These are phyloP conservation scores for Echinochloa phyllopogon DNA, from an alignment of 176 grass and related monocot genomes.

Conservation along the genomic window DNA sequence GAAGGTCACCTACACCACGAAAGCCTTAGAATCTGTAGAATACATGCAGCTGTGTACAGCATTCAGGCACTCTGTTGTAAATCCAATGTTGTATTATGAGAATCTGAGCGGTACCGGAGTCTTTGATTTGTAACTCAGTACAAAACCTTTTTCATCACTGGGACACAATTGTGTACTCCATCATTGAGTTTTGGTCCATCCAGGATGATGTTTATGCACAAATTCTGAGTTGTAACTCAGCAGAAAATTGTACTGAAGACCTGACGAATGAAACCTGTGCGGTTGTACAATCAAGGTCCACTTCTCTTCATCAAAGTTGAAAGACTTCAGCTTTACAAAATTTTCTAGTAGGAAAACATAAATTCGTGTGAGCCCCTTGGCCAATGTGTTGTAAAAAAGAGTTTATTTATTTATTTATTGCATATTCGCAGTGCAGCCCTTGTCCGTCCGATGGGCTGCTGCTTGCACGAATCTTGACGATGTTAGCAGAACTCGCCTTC, in stretches of 20 bases:
- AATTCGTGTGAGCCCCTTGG: not conserved
- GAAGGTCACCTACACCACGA: constrained; percentile 72
- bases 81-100: not conserved
- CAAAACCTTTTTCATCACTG: not conserved
- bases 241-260: not conserved
- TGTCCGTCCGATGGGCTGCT: not conserved
- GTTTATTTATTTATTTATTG: not conserved
- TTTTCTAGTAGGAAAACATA: not conserved
- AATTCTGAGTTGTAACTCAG: not conserved
- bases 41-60: constrained; percentile 23
- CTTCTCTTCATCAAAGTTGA: no score
- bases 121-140: constrained; percentile 13
- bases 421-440: not conserved
- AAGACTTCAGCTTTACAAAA: not conserved
- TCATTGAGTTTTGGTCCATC: constrained; percentile 14
- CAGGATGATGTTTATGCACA: not conserved
- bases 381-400: not conserved
- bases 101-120: not conserved
- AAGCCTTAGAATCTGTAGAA: constrained; percentile 64
- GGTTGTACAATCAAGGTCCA: no score
- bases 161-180: constrained; percentile 7
- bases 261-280: not conserved
- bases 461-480: not conserved
- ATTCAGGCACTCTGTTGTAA: not conserved
- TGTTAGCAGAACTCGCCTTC: no score